Conservation (phyloP, 2,329 filamentous ascomycete species). For the Dothideomycetes sp. region DNA sequence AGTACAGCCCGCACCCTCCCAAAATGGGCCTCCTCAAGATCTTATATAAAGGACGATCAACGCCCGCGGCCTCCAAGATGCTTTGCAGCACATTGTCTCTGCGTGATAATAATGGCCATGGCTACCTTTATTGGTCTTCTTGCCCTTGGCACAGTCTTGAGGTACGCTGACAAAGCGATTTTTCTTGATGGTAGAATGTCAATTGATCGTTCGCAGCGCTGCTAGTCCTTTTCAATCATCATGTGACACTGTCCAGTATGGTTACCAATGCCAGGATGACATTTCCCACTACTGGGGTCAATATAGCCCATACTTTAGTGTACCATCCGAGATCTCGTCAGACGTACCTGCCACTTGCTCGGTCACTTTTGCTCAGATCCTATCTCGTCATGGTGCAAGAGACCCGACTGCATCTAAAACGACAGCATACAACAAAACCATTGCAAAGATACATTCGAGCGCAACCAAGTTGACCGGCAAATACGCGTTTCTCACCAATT, state of each 20-base stretch:
- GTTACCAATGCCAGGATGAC: slow-evolving; percentile 52
- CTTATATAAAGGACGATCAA: too few species aligned
- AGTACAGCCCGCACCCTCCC: too few species aligned
- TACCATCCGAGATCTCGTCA: slow-evolving; percentile 53
- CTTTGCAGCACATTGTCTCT: too few species aligned
- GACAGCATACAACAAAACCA: slow-evolving; percentile 48
- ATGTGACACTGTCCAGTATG: slow-evolving; percentile 19
- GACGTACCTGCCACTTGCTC: slow-evolving; percentile 56
- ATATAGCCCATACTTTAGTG: slow-evolving; percentile 75
- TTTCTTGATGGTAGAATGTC: too few species aligned
- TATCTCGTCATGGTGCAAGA: slow-evolving; percentile 77
- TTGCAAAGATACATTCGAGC: slow-evolving; percentile 54
- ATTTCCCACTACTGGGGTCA: slow-evolving; percentile 70
- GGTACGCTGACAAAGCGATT: too few species aligned
- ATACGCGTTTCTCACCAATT: slow-evolving; percentile 61
- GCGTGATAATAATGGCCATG: too few species aligned
- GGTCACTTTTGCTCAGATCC: slow-evolving; percentile 67
- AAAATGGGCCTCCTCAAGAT: too few species aligned
- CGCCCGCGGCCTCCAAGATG: too few species aligned
- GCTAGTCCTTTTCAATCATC: too few species aligned
- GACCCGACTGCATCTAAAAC: slow-evolving; percentile 65
- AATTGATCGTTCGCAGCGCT: too few species aligned
- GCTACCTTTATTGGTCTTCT: too few species aligned
- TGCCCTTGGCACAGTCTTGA: too few species aligned
- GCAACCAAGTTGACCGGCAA: slow-evolving; percentile 45